A percentile compares a stretch with the other conserved stretches of the same genome.
phyloP scores from a whole-genome alignment of 495 filamentous ascomycete genomes.

The Monascus purpureus region DNA sequence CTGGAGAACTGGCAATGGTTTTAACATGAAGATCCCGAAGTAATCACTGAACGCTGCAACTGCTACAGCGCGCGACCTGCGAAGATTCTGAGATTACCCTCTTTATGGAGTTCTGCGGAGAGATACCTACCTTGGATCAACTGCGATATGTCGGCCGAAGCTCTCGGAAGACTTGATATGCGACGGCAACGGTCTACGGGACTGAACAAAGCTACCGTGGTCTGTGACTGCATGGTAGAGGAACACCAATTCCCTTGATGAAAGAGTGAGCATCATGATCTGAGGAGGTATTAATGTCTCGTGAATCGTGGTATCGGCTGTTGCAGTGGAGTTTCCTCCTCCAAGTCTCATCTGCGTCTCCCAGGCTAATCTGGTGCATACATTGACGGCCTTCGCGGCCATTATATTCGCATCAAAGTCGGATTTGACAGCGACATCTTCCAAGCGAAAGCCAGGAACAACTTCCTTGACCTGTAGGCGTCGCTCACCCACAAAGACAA shows the following conservation, averaged over 20 bases:
- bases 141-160: constrained; percentile 65
- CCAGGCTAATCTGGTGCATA: constrained; percentile 18
- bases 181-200: constrained; percentile 40
- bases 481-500: constrained; percentile 75
- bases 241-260: constrained; percentile 55
- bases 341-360: constrained; percentile 15
- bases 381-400: constrained; percentile 30
- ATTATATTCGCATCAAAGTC: constrained; percentile 55
- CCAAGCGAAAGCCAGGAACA: constrained; percentile 45
- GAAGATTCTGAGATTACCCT: constrained; percentile 4
- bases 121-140: constrained; percentile 60
- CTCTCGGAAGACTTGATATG: constrained; percentile 39
- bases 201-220: constrained; percentile 43
- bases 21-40: constrained; percentile 42
- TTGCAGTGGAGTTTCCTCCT: constrained; percentile 2
- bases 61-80: constrained; percentile 50
- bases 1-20: constrained; percentile 15
- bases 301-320: constrained; percentile 2
- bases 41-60: constrained; percentile 44
- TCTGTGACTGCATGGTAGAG: constrained; percentile 41
- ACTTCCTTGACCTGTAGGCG: constrained; percentile 48
- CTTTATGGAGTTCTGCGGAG: too few species aligned
- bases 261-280: constrained; percentile 57
- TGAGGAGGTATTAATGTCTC: constrained; percentile 54
- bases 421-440: constrained; percentile 54